Percentiles rank a stretch among this genome's conserved stretches.
Evolutionary conservation across 768 basidiomycete genomes (phyloP).

Genomic region (Clitopilus passeckerianus): DNA sequence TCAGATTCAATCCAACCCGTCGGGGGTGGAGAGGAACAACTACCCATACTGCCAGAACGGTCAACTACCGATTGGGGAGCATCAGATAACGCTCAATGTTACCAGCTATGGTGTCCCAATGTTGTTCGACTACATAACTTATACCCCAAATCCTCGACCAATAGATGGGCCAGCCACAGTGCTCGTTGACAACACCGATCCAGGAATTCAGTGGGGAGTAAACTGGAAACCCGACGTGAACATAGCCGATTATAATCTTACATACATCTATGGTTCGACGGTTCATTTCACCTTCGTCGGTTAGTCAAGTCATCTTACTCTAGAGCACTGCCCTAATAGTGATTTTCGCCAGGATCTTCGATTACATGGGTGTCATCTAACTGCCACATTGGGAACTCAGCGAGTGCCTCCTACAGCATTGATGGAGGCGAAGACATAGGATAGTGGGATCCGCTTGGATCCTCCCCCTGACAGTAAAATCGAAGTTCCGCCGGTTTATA

Average conservation of each 20-base stretch:
- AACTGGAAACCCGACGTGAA: neutral
- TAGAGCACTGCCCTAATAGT: too few relatives aligned
- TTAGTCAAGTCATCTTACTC: neutral
- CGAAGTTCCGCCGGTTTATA: too few relatives aligned
- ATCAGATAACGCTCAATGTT: neutral
- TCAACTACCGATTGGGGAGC: neutral
- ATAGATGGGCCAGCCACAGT: neutral
- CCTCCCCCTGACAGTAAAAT: neutral
- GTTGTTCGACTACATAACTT: slow-evolving; percentile 2
- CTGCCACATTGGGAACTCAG: slow-evolving; percentile 1
- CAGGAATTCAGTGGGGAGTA: slow-evolving; percentile 3
- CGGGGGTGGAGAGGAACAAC: neutral
- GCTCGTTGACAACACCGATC: neutral
- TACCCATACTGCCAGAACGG: neutral
- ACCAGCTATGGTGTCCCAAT: neutral
- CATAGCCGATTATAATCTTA: neutral
- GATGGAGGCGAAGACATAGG: slow-evolving; percentile 13
- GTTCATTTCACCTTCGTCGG: neutral
- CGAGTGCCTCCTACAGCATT: slow-evolving; percentile 19
- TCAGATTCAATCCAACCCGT: neutral
- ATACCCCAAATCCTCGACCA: neutral
- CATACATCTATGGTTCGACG: neutral
- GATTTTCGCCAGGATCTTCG: neutral
- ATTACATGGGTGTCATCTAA: neutral
- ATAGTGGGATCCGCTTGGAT: neutral